Evolutionary conservation across 257 asterid genomes (phyloP).

Genomic region (Lantana camara): DNA sequence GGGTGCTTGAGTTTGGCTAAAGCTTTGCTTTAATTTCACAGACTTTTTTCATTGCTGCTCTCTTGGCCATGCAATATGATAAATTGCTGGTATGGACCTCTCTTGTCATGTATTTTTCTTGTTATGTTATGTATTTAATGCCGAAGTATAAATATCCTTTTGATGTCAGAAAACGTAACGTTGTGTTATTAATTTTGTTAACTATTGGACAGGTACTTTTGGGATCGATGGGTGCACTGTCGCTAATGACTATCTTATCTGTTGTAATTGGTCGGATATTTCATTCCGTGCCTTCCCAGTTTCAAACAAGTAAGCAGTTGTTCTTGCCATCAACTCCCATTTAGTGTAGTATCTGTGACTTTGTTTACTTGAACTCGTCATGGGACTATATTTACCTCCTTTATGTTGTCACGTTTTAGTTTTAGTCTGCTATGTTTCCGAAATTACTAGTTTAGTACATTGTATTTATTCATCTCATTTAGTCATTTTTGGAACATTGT

Average conservation of each 20-base stretch:
- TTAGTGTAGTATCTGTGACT: not conserved
- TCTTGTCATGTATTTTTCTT: not conserved
- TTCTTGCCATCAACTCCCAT: slow-evolving; percentile 13
- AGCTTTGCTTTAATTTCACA: slow-evolving; percentile 38
- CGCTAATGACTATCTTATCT: slow-evolving; percentile 88
- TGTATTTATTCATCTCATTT: too few relatives aligned
- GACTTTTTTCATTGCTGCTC: slow-evolving; percentile 87
- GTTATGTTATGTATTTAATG: not conserved
- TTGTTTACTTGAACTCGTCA: too few relatives aligned
- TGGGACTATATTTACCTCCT: too few relatives aligned
- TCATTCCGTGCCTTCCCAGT: slow-evolving; percentile 94
- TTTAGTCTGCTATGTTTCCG: too few relatives aligned
- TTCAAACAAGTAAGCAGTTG: slow-evolving; percentile 85
- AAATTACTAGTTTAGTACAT: too few relatives aligned
- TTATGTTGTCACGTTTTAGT: too few relatives aligned
- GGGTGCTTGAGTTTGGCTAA: slow-evolving; percentile 15
- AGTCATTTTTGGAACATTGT: too few relatives aligned
- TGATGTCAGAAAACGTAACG: not conserved
- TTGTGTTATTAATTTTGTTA: slow-evolving; percentile 22
- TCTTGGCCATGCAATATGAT: slow-evolving; percentile 75
- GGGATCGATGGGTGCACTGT: slow-evolving; percentile 96
- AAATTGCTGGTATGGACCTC: slow-evolving; percentile 59
- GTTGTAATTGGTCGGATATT: slow-evolving; percentile 87
- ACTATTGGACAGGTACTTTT: slow-evolving; percentile 74
- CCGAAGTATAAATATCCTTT: not conserved